Percentiles rank a stretch among this genome's conserved stretches.
phyloP scores from a whole-genome alignment of 441 rosid species.

The Sinapis alba region DNA sequence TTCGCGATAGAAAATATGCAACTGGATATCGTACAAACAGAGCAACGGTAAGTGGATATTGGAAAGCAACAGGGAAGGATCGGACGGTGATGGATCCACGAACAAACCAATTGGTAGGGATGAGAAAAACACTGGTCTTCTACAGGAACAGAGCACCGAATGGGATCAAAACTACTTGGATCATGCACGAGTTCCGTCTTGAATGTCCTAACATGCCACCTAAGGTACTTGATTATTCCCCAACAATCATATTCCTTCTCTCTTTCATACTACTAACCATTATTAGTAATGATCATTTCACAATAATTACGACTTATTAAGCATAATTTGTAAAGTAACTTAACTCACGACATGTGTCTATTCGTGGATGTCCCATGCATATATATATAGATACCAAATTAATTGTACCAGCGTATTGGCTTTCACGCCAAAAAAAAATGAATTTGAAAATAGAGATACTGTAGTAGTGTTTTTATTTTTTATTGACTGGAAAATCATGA shows the following conservation, averaged over 20 bases:
- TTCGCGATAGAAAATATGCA: conserved; percentile 87
- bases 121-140: conserved; percentile 96
- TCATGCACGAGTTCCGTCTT: conserved; percentile 96
- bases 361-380: conserved; percentile 24
- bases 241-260: conserved; percentile 3
- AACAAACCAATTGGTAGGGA: conserved; percentile 74
- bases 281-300: conserved; percentile 30
- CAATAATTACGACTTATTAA: conserved; percentile 22
- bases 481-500: neutral
- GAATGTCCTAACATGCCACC: conserved; percentile 93
- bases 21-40: conserved; percentile 92
- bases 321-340: conserved; percentile 10
- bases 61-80: conserved; percentile 99
- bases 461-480: neutral
- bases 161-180: conserved; percentile 96
- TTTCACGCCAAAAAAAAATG: neutral
- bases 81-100: conserved; percentile 73
- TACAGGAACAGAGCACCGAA: conserved; percentile 89
- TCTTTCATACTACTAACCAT: conserved; percentile 28
- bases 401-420: conserved; percentile 2
- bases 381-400: conserved; percentile 25
- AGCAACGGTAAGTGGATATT: conserved; percentile 83
- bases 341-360: conserved; percentile 31
- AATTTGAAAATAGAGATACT: too few relatives aligned
- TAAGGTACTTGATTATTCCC: conserved; percentile 56